Evolutionary conservation across 352 stramenopile genomes (phyloP), one percentile per base, ranked within the genome.

Genomic region (Phytophthora palmivora): DNA sequence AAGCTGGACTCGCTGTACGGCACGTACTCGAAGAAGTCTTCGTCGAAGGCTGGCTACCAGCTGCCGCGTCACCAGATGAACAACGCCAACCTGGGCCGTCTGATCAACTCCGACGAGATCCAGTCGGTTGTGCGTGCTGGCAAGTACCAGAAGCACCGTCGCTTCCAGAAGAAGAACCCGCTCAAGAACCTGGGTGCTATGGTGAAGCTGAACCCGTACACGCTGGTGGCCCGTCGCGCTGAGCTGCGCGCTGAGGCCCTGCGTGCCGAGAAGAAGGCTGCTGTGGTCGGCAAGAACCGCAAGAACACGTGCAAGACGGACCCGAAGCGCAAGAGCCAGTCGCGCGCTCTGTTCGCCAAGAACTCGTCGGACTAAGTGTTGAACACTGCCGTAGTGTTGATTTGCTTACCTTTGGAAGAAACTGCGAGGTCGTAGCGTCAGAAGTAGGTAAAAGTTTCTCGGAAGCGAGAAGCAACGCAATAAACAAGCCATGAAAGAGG

Each of bases 71-170:
- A 97, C 72, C 63, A 91, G 62, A 98, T 99, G 92, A 92, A 89
- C 78, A 99, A 99, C 78, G 96, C 97, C 63, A 98, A 99, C 83
- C 74, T 99, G 44, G 96, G 95, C 62, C 96, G 97, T 94, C 89
- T 99, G 74, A 99, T 99, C 68, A 99, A 99, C 94, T 99, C 95
- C 34, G 97, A 99, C 73, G 85, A 94, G 81, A 97, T 99, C 75
- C 97, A 99, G 87, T 98, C 88, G 64, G 95, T 99, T 46, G 66
- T 99, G 50, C 96, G 97, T 70, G 86, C 97, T 26, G 92, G 91
- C 70, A 98, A 98, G 84, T 92, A 95, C 71, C 71, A 86, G 60
- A 92, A 91, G 74, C 79, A 88, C 63, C 92, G 80, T 62, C 87
- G 92, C 69, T 87, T 96, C 68, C 89, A 97, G 65, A 99, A 99